Evolutionary conservation across 2,329 filamentous ascomycete genomes (phyloP).

Genomic region (Colletotrichum euphorbiae): DNA sequence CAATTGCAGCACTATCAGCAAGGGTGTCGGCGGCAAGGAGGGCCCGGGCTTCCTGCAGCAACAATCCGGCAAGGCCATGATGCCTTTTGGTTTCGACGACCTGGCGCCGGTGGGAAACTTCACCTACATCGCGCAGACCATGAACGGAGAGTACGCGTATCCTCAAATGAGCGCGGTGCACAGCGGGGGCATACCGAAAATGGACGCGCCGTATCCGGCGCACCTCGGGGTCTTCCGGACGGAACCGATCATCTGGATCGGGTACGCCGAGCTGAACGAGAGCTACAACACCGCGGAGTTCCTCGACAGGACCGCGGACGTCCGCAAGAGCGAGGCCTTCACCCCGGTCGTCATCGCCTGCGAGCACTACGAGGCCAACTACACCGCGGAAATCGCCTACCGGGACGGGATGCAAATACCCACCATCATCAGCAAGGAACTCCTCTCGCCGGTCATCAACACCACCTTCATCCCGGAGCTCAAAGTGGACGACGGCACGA

Average conservation of each 20-base stretch:
- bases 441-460: constrained; percentile 45
- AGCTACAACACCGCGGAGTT: constrained; percentile 41
- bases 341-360: constrained; percentile 49
- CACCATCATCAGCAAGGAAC: constrained; percentile 40
- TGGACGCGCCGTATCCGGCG: constrained; percentile 41
- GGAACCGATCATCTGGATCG: constrained; percentile 51
- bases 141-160: constrained; percentile 46
- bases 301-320: background rate
- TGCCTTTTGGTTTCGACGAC: constrained; percentile 45
- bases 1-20: constrained; percentile 44
- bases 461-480: constrained; percentile 43
- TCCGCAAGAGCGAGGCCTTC: constrained; percentile 40
- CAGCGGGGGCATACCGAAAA: constrained; percentile 45
- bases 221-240: constrained; percentile 48
- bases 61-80: constrained; percentile 40
- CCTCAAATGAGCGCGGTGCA: constrained; percentile 42
- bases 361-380: constrained; percentile 49
- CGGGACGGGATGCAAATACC: constrained; percentile 44
- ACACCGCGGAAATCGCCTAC: constrained; percentile 46
- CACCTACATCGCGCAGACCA: constrained; percentile 47
- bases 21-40: constrained; percentile 26
- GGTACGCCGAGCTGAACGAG: constrained; percentile 45
- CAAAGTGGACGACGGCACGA: constrained; percentile 47
- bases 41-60: background rate
- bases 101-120: constrained; percentile 46